Base-by-base conservation (phyloP, 2,329 filamentous ascomycete genomes). In the Aspergillus texensis region DNA sequence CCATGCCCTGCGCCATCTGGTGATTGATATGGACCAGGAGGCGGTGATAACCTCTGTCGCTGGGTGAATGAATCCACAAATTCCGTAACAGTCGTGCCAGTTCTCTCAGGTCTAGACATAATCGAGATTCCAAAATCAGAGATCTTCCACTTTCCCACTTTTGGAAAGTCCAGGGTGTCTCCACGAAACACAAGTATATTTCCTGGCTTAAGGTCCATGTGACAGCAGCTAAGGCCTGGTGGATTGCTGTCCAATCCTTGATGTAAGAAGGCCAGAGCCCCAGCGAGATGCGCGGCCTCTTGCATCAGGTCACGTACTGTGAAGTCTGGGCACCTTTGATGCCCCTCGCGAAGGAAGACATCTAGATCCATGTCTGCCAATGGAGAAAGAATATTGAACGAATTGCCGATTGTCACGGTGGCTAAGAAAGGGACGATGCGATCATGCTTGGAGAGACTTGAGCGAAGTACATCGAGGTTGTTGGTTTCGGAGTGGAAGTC, bases 81-180 rank as follows among this genome's bases (percentile, higher is more conserved):
- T 5, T 61, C 58, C 9, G 46, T 32, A 14, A 59, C 30, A 16
- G 53, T 55, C 9, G 21, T 57, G 1, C n/a, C 52, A 4, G 50
- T 30, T 12, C 24, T 34, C 24, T 63, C 60, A 3, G 58, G 19
- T 16, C 41, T 9, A 2, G 36, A 46, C 24, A 68, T 58, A 6
- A 63, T 60, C 6, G 71, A 72, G 9, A 70, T 63, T 4, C 71
- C 70, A 43, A 73, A 73, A 55, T 73, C 71, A 1, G 64, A 53
- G 16, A 73, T 72, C 58, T 62, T 70, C 71, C 71, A 72, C 24
- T 62, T 62, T 12, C 71, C 70, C 1, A 70, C 69, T 6, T 57
- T 55, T 2, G 52, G 34, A 3, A 30, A 39, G 3, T 48, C 19
- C 4, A 6, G 14, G 36, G n/a, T 6, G 2, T 43, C n/a, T 12